Base-by-base conservation (phyloP, 2,329 filamentous ascomycete species). In the Coleophoma cylindrospora region DNA sequence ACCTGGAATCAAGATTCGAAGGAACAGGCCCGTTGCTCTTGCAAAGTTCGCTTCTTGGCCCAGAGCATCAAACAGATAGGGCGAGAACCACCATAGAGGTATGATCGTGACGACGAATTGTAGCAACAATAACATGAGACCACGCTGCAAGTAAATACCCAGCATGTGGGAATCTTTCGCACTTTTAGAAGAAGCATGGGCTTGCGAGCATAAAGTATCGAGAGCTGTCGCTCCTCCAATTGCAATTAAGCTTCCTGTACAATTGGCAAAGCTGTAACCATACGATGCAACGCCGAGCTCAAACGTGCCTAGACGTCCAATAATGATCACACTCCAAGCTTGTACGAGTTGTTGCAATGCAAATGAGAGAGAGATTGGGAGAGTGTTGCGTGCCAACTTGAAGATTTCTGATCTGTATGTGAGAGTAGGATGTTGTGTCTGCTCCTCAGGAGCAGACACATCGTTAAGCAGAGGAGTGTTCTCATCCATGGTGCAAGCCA, bases 251-350 rank as follows among this genome's bases (percentile, higher is more conserved):
- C 89, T 92, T 0, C 83, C 89, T 1, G 87, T 89, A 27, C 86
- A 81, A 84, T 91, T 89, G 49, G 89, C 89, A 57, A 94, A 94
- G 89, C 94, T 94, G 73, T 92, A 91, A 0, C 86, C 87, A 61
- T 94, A 95, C 0, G 89, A 88, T 1, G 87, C 84, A 0, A 85
- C 50, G 12, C 45, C 19, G 3, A 51, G 22, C 40, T 51, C 50
- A 27, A 45, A 45, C 13, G 45, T 48, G 12, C 50, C 50, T 13
- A 48, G 37, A n/a, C 32, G 21, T 22, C 50, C 50, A 27, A 46
- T 45, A 22, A 45, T 51, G 15, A 51, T 40, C 34, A 51, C 38
- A 27, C 50, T 51, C 32, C 34, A 48, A 17, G 50, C 50, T 34
- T 51, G 50, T 3, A 51, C 45, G 36, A 45, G 11, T 40, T 48